Base-by-base conservation (phyloP, 257 asterid genomes). In the Cynanchum wilfordii region DNA sequence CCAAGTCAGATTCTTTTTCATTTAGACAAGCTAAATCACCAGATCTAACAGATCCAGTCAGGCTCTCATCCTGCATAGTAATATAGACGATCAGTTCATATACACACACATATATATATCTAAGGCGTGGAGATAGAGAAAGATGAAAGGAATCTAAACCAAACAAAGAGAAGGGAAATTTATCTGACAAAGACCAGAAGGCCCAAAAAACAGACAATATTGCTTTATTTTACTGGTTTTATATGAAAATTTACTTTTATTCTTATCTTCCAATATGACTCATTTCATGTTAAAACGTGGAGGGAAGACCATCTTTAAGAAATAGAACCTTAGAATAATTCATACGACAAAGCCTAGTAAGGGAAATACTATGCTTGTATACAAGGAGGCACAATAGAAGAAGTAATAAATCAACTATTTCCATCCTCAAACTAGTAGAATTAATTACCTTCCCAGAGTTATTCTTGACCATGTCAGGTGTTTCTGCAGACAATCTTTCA, bases 361-460 rank as follows among this genome's bases (percentile, higher is more conserved):
- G 22, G 64, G 56, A 58, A 30, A 59, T 20, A 27, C 33, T 38
- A 5, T 1, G 11, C 47, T 44, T 29, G 17, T 22, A 66, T 20
- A 44, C 10, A 47, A 66, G 7, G 3, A 25, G 52, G 10, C 7
- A 66, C 40, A 51, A 75, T 36, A 58, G 29, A 73, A 52, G 22
- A 58, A 66, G 36, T 2, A 33, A 38, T 13, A 66, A 49, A 77
- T 6, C 24, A 49, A 13, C 73, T 10, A 60, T 55, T 42, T 54
- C 49, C 47, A 44, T 49, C 3, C 60, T 52, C 47, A 74, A 15
- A 42, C 24, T n/a, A 49, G 57, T 24, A 38, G 13, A 62, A 73
- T 36, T 73, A 75, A 73, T 63, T 82, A 92, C 98, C 96, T 71
- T 60, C 69, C 27, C 80, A 36, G 81, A 68, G 64, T 57, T 81